These are phyloP conservation scores for Jaapia argillacea DNA, from an alignment of 768 basidiomycete species.

Conservation along the genomic window DNA sequence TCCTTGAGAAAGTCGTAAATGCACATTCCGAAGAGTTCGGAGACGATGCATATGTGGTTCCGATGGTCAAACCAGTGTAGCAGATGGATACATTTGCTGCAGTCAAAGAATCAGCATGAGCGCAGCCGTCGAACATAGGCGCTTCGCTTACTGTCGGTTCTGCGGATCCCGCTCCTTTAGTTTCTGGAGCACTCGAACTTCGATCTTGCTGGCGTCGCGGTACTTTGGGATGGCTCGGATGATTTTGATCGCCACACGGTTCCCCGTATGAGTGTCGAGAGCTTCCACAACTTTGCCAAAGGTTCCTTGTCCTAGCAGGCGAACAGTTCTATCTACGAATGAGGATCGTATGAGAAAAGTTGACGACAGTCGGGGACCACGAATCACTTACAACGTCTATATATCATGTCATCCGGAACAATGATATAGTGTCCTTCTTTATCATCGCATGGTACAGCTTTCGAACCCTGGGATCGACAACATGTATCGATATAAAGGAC, in stretches of 20 bases:
- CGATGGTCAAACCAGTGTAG: constrained; percentile 92
- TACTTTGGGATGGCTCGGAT: constrained; percentile 98
- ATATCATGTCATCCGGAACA: constrained; percentile 81
- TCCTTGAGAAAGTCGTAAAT: constrained; percentile 99
- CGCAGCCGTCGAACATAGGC: constrained; percentile 5
- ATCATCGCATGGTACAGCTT: constrained; percentile 84
- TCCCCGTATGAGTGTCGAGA: constrained; percentile 63
- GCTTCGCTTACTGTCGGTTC: constrained; percentile 70
- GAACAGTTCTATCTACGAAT: constrained; percentile 79
- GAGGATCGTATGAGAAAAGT: constrained; percentile 11
- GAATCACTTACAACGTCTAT: constrained; percentile 63
- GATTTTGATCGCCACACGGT: constrained; percentile 92
- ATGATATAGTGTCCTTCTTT: constrained; percentile 99
- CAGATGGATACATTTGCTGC: constrained; percentile 95
- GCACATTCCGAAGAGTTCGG: constrained; percentile 92
- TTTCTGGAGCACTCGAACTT: constrained; percentile 88
- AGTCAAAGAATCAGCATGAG: constrained; percentile 9
- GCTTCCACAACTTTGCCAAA: constrained; percentile 99
- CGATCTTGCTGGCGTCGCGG: constrained; percentile 96
- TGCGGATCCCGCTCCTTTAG: constrained; percentile 82
- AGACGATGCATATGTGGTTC: constrained; percentile 96
- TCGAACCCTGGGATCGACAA: too few species aligned
- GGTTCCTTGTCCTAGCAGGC: constrained; percentile 90
- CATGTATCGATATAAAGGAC: too few species aligned
- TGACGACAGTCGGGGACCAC: constrained; percentile 1